Evolutionary conservation across 1,284 basidiomycete species (phyloP), one percentile per base, ranked within the genome.

Genomic region (Thecaphora thlaspeos): DNA sequence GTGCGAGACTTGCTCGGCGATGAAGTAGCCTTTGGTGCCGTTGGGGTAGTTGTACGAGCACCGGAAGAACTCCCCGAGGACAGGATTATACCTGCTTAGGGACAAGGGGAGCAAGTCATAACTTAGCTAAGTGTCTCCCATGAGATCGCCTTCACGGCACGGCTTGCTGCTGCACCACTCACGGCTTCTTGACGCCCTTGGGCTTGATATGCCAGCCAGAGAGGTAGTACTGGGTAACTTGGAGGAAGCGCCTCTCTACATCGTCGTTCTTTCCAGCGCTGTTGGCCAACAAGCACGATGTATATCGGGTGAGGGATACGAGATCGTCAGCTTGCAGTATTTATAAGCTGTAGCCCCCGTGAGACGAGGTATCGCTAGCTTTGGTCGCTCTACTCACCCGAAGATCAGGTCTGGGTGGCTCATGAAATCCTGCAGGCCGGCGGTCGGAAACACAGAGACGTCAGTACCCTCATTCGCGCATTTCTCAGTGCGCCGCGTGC

Each of bases 131-230:
- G n/a, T n/a, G n/a, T n/a, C n/a, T n/a, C n/a, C n/a, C n/a, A n/a
- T n/a, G n/a, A n/a, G n/a, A n/a, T n/a, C n/a, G n/a, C n/a, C n/a
- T n/a, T n/a, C n/a, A n/a, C n/a, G n/a, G n/a, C n/a, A n/a, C n/a
- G n/a, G n/a, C n/a, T n/a, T 28, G 26, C 26, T 11, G 26, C 7
- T 11, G 26, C 7, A 5, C 7, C 22, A 57, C 55, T 54, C 55
- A 80, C 73, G 94, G 94, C 82, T 98, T 98, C 88, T 98, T 98
- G 63, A 98, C 95, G 61, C 94, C 94, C 80, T 92, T 95, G 38
- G 94, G 93, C 81, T 98, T 97, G 81, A 97, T 95, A 80, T 98
- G 95, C 94, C 94, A 99, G 41, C 94, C 94, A n/a, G 90, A 89
- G 41, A 97, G 86, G 78, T 97, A 98, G 80, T 95, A 97, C 52